phyloP scores from a whole-genome alignment of 1,139 yeast genomes.

The Zhuliangozyma parablackwelliae region DNA sequence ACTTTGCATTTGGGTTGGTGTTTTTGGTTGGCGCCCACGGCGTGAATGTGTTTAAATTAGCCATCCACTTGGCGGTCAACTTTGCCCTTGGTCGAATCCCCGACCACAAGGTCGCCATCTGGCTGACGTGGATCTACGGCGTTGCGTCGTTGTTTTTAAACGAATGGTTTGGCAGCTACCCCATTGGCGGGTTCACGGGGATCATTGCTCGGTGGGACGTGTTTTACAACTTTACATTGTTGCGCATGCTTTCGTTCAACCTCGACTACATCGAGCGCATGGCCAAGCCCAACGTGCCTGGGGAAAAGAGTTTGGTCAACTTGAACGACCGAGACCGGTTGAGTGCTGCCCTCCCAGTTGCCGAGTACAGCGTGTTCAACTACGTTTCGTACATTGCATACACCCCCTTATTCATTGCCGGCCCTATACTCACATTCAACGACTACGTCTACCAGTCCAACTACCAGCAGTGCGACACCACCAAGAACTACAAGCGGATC shows the following conservation, averaged over 20 bases:
- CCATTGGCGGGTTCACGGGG: constrained; percentile 62
- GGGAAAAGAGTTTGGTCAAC: constrained; percentile 7
- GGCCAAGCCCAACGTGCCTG: not conserved
- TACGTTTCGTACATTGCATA: constrained; percentile 76
- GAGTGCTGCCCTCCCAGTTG: constrained; percentile 54
- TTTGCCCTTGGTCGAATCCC: constrained; percentile 48
- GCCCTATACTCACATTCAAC: constrained; percentile 90
- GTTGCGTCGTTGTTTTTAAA: constrained; percentile 71
- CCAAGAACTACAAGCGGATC: constrained; percentile 46
- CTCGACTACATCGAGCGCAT: constrained; percentile 63
- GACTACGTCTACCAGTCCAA: constrained; percentile 77
- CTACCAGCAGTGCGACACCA: constrained; percentile 35
- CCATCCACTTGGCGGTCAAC: constrained; percentile 52
- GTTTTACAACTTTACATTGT: constrained; percentile 81
- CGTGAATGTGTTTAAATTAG: constrained; percentile 57
- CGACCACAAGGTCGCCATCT: constrained; percentile 24
- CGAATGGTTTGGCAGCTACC: constrained; percentile 56
- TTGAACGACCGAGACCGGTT: constrained; percentile 66
- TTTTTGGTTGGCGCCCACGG: constrained; percentile 83
- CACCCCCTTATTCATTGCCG: constrained; percentile 89
- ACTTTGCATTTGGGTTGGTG: constrained; percentile 63
- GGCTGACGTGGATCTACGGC: constrained; percentile 72
- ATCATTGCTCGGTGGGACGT: constrained; percentile 93
- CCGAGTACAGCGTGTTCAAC: constrained; percentile 58
- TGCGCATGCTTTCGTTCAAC: constrained; percentile 79